phyloP scores from a whole-genome alignment of 2,329 filamentous ascomycete genomes.

The Penicillium sp. region DNA sequence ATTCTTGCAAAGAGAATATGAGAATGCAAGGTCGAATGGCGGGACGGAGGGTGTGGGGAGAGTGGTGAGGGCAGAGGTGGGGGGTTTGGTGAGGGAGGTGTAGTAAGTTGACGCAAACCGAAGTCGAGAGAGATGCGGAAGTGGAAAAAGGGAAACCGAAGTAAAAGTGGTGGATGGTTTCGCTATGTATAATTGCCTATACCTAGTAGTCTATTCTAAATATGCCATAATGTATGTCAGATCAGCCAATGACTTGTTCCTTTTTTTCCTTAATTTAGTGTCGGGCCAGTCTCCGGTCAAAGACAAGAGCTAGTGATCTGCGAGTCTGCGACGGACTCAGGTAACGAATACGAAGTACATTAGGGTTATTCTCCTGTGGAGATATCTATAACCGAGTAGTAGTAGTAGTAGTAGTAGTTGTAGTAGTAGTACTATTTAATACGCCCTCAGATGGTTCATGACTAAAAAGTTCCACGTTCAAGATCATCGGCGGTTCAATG shows the following conservation, averaged over 20 bases:
- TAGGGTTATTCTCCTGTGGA: no score
- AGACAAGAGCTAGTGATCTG: conserved; percentile 4
- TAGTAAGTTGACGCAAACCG: conserved; percentile 18
- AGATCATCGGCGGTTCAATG: no score
- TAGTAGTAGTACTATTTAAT: no score
- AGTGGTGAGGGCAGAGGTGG: background rate
- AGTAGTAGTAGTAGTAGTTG: no score
- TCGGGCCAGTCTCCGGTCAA: background rate
- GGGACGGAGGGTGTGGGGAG: no score
- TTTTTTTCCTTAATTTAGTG: conserved; percentile 7
- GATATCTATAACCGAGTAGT: no score
- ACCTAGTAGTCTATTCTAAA: background rate
- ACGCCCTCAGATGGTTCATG: no score
- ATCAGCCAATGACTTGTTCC: no score
- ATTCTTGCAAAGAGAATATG: background rate
- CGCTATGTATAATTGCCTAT: no score
- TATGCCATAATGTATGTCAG: no score
- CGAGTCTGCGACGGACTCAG: background rate
- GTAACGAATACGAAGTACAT: background rate
- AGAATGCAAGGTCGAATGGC: background rate
- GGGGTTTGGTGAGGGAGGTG: conserved; percentile 14
- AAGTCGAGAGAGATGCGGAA: conserved; percentile 26
- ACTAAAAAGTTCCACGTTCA: no score
- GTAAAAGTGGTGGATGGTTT: no score
- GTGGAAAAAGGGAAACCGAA: conserved; percentile 14